Base-by-base conservation (phyloP, 2,329 filamentous ascomycete species). In the Xylaria sp. region DNA sequence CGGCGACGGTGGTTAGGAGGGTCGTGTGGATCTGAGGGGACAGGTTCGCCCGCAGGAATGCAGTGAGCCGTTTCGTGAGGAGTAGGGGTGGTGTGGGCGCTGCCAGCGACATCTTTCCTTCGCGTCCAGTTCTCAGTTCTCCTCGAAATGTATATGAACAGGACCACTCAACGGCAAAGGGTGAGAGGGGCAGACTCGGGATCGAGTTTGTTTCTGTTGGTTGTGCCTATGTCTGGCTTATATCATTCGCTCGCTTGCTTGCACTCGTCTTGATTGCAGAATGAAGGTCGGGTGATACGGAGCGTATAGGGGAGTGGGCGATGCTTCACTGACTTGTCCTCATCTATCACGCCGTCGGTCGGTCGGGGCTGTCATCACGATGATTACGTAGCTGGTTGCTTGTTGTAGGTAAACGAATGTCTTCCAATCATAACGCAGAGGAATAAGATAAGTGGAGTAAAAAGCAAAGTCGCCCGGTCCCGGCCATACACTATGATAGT, bases 61-160 rank as follows among this genome's bases (percentile, higher is more conserved):
- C 80, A 32, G 87, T 89, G 72, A 91, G 84, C 69, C 87, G 87
- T 77, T 90, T 90, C 41, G 86, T 89, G 68, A 93, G 83, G 80
- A 93, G 83, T 66, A 89, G 83, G 30, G 87, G 86, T 43, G 86
- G 86, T 43, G 85, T 83, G 28, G 83, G 81, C 58, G 79, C 71
- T 23, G 77, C 70, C 45, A 74, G 70, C 32, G 74, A 73, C 72
- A 76, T 75, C 32, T 64, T 68, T n/a, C 12, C 25, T 45, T 56
- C 36, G 39, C 32, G 39, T 48, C 15, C 9, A n/a, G 34, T 41
- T 34, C 30, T 23, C 9, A n/a, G 34, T 41, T 34, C 30, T 23
- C 13, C 10, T 36, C 30, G 48, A 15, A 46, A 23, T 9, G 23
- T 20, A 25, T 46, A 20, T 23, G 20, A 25, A 46, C 20, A 25